phyloP scores from a whole-genome alignment of 192 early-diverging fungal genomes.

The Gonapodya prolifera region DNA sequence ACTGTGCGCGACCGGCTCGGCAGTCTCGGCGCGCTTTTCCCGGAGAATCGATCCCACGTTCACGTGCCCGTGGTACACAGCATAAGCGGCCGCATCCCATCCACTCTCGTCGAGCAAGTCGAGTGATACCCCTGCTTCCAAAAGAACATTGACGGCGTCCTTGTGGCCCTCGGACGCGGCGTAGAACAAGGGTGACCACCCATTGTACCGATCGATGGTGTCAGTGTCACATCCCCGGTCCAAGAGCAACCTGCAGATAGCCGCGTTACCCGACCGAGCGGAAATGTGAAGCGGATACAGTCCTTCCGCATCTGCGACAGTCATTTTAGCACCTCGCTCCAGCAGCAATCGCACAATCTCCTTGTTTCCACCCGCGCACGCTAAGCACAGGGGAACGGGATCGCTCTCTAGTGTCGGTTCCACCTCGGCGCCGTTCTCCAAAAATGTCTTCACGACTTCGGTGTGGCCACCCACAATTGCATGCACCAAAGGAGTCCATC shows the following conservation, averaged over 20 bases:
- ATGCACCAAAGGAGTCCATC: conserved; percentile 75
- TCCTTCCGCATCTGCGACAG: conserved; percentile 58
- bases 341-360: conserved; percentile 76
- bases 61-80: conserved; percentile 38
- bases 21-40: not conserved
- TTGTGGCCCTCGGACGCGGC: conserved; percentile 81
- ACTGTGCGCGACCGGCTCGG: not conserved
- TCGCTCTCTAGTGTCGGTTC: conserved; percentile 44
- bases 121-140: conserved; percentile 62
- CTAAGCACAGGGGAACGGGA: conserved; percentile 67
- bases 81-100: conserved; percentile 77
- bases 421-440: conserved; percentile 49
- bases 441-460: conserved; percentile 56
- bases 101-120: conserved; percentile 70
- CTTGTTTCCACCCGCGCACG: conserved; percentile 82
- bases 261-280: conserved; percentile 65
- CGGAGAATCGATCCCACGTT: conserved; percentile 8
- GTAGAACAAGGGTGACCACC: conserved; percentile 96
- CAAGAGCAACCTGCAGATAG: conserved; percentile 60
- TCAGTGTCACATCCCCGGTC: conserved; percentile 62
- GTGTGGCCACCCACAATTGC: conserved; percentile 73
- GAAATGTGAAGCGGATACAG: conserved; percentile 82
- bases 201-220: conserved; percentile 72
- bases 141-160: conserved; percentile 63
- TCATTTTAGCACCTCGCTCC: conserved; percentile 56